A percentile compares a stretch with the other conserved stretches of the same genome.
phyloP scores from a whole-genome alignment of 371 early-diverging fungal genomes.

The Mortierella sp. region DNA sequence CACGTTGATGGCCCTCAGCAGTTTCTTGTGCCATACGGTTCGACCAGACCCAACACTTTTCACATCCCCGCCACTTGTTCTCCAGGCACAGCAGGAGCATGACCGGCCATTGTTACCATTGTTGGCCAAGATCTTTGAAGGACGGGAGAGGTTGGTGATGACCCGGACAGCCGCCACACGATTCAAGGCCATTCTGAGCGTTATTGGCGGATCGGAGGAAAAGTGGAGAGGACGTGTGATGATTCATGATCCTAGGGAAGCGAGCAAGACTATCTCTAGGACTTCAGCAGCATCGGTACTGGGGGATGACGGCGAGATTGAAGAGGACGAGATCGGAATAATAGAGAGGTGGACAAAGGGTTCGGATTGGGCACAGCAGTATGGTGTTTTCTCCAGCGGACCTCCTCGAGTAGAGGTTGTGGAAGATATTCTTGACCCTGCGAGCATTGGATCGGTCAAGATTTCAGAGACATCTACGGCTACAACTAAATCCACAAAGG shows the following conservation, averaged over 20 bases:
- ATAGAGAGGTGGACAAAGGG: slow-evolving; percentile 41
- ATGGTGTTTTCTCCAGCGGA: slow-evolving; percentile 37
- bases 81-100: slow-evolving; percentile 52
- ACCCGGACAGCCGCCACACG: slow-evolving; percentile 36
- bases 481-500: not conserved
- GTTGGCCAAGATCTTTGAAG: slow-evolving; percentile 44
- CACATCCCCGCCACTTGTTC: slow-evolving; percentile 44
- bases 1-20: slow-evolving; percentile 50
- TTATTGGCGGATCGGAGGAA: slow-evolving; percentile 54
- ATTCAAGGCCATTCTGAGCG: slow-evolving; percentile 33
- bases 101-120: slow-evolving; percentile 43
- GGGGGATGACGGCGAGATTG: slow-evolving; percentile 5
- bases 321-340: slow-evolving; percentile 26
- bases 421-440: slow-evolving; percentile 30
- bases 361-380: slow-evolving; percentile 48
- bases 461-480: not conserved
- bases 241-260: slow-evolving; percentile 40
- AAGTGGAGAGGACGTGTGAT: slow-evolving; percentile 47
- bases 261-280: not conserved
- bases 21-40: slow-evolving; percentile 43
- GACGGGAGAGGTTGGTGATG: slow-evolving; percentile 42
- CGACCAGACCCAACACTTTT: slow-evolving; percentile 35
- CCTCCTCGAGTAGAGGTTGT: slow-evolving; percentile 49
- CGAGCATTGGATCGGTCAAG: not conserved
- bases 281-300: not conserved